Evolutionary conservation across 2,329 filamentous ascomycete genomes (phyloP).

Genomic region (Cordyceps javanica): DNA sequence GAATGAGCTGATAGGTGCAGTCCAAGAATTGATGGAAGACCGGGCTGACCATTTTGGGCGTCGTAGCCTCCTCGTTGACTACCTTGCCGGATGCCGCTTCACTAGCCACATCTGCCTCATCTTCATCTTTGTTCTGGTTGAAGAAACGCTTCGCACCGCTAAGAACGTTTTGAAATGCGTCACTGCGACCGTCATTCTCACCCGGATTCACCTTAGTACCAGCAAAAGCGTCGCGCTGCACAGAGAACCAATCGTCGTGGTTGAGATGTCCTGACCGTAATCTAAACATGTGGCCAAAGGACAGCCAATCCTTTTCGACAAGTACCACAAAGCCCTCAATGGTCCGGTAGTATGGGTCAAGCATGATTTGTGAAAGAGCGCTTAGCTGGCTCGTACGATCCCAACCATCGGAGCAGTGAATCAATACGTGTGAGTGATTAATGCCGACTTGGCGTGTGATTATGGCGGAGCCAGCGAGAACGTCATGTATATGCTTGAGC

Average conservation of each 20-base stretch:
- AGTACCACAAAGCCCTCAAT: slow-evolving; percentile 91
- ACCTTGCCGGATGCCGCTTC: slow-evolving; percentile 34
- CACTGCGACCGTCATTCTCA: slow-evolving; percentile 55
- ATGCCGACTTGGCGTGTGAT: slow-evolving; percentile 86
- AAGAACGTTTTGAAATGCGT: slow-evolving; percentile 80
- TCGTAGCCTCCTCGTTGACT: slow-evolving; percentile 60
- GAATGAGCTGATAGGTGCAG: slow-evolving; percentile 81
- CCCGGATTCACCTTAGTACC: slow-evolving; percentile 57
- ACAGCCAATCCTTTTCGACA: slow-evolving; percentile 95
- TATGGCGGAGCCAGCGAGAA: slow-evolving; percentile 77
- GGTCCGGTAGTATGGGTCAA: slow-evolving; percentile 93
- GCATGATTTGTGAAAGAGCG: slow-evolving; percentile 82
- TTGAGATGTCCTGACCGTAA: slow-evolving; percentile 83
- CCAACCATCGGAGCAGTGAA: slow-evolving; percentile 98
- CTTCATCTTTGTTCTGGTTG: slow-evolving; percentile 58
- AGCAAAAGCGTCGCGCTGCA: slow-evolving; percentile 73
- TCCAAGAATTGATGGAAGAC: slow-evolving; percentile 98
- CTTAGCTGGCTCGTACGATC: slow-evolving; percentile 94
- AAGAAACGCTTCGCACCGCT: slow-evolving; percentile 89
- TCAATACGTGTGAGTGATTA: slow-evolving; percentile 88
- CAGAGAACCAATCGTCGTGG: slow-evolving; percentile 89
- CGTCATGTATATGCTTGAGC: slow-evolving; percentile 80
- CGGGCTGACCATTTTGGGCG: slow-evolving; percentile 85
- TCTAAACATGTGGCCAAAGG: slow-evolving; percentile 96
- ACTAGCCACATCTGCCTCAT: slow-evolving; percentile 51